These are phyloP conservation scores for Clitoria ternatea DNA, from an alignment of 306 rosid species.

Conservation along the genomic window DNA sequence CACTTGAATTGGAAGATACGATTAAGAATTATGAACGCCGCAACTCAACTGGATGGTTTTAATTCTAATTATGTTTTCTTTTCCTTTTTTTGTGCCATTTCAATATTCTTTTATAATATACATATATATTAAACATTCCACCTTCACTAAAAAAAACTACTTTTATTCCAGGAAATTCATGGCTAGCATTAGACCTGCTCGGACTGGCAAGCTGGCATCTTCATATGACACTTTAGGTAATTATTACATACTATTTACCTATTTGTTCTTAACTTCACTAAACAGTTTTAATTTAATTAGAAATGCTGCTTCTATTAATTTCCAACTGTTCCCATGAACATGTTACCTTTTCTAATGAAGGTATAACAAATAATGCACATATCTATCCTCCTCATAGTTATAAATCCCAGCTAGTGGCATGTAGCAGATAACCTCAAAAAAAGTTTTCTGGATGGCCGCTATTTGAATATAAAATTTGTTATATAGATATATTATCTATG, in stretches of 20 bases:
- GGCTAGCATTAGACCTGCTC: constrained; percentile 69
- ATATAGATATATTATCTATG: no score
- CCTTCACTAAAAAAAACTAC: no score
- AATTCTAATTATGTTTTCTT: constrained; percentile 18
- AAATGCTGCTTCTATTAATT: neutral
- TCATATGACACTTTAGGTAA: constrained; percentile 68
- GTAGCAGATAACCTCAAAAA: no score
- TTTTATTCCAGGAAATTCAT: constrained; percentile 72
- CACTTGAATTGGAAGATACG: constrained; percentile 85
- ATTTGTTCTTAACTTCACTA: constrained; percentile 11
- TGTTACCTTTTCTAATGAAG: neutral
- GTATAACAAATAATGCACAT: constrained; percentile 1
- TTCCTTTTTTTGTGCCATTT: neutral
- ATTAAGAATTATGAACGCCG: constrained; percentile 73
- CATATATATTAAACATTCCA: neutral
- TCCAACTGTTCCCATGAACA: neutral
- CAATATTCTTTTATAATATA: neutral
- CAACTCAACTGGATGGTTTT: constrained; percentile 82
- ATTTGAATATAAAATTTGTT: no score
- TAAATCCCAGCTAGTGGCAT: no score
- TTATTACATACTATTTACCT: neutral
- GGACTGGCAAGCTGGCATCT: constrained; percentile 60
- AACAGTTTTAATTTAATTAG: neutral
- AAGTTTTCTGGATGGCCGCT: no score
- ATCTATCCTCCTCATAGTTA: no score